Base-by-base conservation (phyloP, 768 basidiomycete species). In the Mycena pura region DNA sequence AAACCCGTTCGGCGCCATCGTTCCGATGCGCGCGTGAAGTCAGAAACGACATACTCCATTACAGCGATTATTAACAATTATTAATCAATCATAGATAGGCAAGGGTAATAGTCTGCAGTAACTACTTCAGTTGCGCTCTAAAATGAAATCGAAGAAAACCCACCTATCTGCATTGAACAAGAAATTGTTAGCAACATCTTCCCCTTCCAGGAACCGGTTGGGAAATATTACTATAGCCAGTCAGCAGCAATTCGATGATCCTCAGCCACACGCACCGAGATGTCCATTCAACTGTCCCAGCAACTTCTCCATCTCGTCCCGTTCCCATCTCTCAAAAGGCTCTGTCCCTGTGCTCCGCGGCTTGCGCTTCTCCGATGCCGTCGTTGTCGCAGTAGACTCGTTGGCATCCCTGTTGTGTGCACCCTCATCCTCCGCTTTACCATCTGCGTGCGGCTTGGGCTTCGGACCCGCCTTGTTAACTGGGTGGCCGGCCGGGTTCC, bases 161-260 rank as follows among this genome's bases (percentile, higher is more conserved):
- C 63, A 89, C 91, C 84, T 82, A 70, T 96, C 95, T 27, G 93
- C 86, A 69, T 92, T 93, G 77, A 96, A 96, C 61, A 97, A 76
- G 79, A 97, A 96, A 73, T 99, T 98, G 65, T 96, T 90, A 6
- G 91, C 89, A 1, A 86, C 81, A 70, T 96, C 94, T 75, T 98
- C 96, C n/a, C 86, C 91, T 74, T 98, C 96, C 61, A 99, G 70
- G 78, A 98, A 98, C 11, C 88, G 86, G 15, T 82, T 91, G 2
- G 96, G 88, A 76, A 92, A 92, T 11, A 93, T 54, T 36, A 98
- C 96, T 96, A 15, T 24, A 41, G 34, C 59, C 10, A 64, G 34
- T 55, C 49, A 65, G 61, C 25, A 47, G 48, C 2, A 13, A 28
- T 22, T 24, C 40, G 29, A 28, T 19, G 22, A 47, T 47, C 46